These are phyloP conservation scores for Mortierella antarctica DNA, from an alignment of 192 early-diverging fungal species.

Conservation along the genomic window DNA sequence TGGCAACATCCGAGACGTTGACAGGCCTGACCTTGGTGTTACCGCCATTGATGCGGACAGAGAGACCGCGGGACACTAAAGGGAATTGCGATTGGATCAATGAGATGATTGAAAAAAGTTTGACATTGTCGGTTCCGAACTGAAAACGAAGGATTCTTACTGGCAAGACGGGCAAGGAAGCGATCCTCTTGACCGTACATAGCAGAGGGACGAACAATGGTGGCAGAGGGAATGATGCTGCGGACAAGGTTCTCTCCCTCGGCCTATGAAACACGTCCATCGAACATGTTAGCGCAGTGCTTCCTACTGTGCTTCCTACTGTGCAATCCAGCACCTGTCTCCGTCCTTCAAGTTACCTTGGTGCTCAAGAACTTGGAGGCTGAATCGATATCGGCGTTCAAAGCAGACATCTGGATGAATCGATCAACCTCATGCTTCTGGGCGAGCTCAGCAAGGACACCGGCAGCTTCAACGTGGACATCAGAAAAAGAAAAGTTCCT, in stretches of 20 bases:
- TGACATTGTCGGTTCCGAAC: no score
- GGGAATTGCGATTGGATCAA: not conserved
- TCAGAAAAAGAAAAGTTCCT: constrained; percentile 92
- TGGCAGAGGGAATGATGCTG: constrained; percentile 91
- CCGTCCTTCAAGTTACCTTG: constrained; percentile 68
- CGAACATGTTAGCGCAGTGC: no score
- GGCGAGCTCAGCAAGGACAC: constrained; percentile 80
- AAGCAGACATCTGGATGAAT: constrained; percentile 89
- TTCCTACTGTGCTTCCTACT: not conserved
- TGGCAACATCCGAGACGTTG: constrained; percentile 87
- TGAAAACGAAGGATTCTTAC: constrained; percentile 33
- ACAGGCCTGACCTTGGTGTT: constrained; percentile 77
- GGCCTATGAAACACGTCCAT: constrained; percentile 61
- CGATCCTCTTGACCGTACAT: constrained; percentile 95
- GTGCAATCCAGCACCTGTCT: not conserved
- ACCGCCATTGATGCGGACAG: constrained; percentile 76
- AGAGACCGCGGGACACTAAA: constrained; percentile 56
- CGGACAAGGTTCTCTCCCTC: constrained; percentile 91
- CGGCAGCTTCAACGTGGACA: constrained; percentile 88
- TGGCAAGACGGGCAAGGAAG: constrained; percentile 91
- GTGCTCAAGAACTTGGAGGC: constrained; percentile 81
- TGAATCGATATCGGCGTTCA: constrained; percentile 83
- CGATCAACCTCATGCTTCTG: constrained; percentile 84
- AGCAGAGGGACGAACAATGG: constrained; percentile 90
- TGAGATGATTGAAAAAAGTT: constrained; percentile 15